Evolutionary conservation across 23 red algal species (phyloP).

Genomic region (Pyropia haitanensis): DNA sequence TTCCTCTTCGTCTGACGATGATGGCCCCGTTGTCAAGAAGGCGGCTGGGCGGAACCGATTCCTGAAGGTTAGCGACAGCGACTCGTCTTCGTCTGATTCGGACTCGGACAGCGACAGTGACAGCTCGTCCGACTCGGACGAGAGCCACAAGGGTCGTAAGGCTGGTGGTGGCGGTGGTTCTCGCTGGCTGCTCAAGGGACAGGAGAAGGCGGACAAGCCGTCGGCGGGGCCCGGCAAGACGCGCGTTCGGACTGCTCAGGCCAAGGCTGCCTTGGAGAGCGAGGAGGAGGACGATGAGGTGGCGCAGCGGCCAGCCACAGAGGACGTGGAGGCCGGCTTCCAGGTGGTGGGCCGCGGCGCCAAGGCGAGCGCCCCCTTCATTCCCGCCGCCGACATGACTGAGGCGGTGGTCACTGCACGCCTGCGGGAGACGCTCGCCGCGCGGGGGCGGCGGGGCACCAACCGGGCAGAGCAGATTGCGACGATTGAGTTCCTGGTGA

Average conservation of each 20-base stretch:
- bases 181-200: constrained; percentile 43
- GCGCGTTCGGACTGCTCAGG: constrained; percentile 5
- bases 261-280: constrained; percentile 24
- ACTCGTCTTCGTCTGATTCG: constrained; percentile 5
- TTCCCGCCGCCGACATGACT: constrained; percentile 75
- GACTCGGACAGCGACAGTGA: constrained; percentile 27
- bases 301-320: background rate
- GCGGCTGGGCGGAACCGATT: background rate
- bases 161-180: constrained; percentile 11
- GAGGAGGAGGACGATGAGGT: constrained; percentile 21
- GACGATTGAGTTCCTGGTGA: constrained; percentile 60
- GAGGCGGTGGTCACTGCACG: constrained; percentile 62
- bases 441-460: constrained; percentile 91
- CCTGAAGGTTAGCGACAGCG: too few species aligned
- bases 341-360: constrained; percentile 33
- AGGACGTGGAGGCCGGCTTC: constrained; percentile 37
- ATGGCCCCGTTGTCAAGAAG: background rate
- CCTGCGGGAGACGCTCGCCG: constrained; percentile 70
- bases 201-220: constrained; percentile 12
- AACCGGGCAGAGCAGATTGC: constrained; percentile 70
- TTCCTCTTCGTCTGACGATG: constrained; percentile 5
- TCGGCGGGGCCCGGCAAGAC: constrained; percentile 1
- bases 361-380: constrained; percentile 19
- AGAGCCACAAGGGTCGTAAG: constrained; percentile 1
- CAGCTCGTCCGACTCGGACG: constrained; percentile 23